Percentiles rank a stretch among this genome's conserved stretches.
These are phyloP conservation scores for Nicotiana otophora DNA, from an alignment of 257 asterid species.

Conservation along the genomic window DNA sequence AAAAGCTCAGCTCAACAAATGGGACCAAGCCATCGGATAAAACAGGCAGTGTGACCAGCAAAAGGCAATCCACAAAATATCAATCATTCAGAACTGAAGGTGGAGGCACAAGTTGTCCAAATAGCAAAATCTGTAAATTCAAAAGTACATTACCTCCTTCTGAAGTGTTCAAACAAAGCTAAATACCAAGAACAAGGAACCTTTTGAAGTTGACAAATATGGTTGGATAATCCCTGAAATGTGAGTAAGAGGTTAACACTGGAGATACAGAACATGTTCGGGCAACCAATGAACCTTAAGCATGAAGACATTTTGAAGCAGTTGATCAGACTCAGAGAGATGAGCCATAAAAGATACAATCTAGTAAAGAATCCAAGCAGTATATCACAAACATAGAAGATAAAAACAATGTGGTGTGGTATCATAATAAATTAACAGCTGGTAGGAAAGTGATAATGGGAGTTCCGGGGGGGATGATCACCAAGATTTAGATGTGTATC, in stretches of 20 bases:
- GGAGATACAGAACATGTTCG: background rate
- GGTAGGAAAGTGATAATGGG: too few relatives aligned
- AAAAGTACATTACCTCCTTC: background rate
- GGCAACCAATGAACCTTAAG: too few relatives aligned
- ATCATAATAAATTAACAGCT: too few relatives aligned
- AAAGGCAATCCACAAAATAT: background rate
- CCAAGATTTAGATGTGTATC: too few relatives aligned
- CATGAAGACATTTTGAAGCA: too few relatives aligned
- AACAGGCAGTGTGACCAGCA: background rate
- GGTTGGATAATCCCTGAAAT: background rate
- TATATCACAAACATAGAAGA: too few relatives aligned
- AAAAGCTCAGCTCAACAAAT: background rate
- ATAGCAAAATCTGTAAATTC: background rate
- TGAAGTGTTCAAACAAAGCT: background rate
- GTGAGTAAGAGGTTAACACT: background rate
- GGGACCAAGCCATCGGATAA: background rate
- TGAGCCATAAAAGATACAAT: too few relatives aligned
- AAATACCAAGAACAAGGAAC: background rate
- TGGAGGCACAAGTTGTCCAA: background rate
- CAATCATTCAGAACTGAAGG: background rate
- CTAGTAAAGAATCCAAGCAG: too few relatives aligned
- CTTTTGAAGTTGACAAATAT: background rate
- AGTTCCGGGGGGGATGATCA: too few relatives aligned
- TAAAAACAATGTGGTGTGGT: too few relatives aligned
- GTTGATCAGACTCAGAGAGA: too few relatives aligned